Evolutionary conservation across 768 basidiomycete species (phyloP).

Genomic region (Omphalotus guepiniiformis): DNA sequence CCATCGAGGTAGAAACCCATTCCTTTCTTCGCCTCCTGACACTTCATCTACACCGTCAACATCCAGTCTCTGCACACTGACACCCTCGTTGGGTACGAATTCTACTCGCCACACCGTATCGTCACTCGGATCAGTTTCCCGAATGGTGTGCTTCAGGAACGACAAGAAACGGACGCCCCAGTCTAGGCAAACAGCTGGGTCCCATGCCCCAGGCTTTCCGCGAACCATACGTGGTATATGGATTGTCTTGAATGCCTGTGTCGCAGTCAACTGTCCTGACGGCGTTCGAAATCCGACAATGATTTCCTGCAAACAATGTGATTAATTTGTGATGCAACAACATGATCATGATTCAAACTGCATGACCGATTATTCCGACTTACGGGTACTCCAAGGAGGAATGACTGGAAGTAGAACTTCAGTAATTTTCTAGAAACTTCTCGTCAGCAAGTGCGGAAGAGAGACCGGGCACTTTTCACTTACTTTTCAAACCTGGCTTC

Average conservation of each 20-base stretch:
- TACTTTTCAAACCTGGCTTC: slow-evolving; percentile 79
- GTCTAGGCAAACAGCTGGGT: slow-evolving; percentile 66
- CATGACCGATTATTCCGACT: slow-evolving; percentile 21
- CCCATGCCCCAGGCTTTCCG: slow-evolving; percentile 72
- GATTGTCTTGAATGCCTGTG: slow-evolving; percentile 73
- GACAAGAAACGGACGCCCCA: slow-evolving; percentile 67
- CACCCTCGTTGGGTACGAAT: slow-evolving; percentile 57
- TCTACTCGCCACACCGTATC: slow-evolving; percentile 63
- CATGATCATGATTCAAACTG: not conserved
- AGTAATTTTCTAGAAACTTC: slow-evolving; percentile 65
- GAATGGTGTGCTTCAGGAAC: slow-evolving; percentile 41
- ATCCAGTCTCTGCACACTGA: slow-evolving; percentile 47
- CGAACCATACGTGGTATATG: slow-evolving; percentile 76
- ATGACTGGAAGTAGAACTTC: slow-evolving; percentile 90
- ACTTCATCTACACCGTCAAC: slow-evolving; percentile 49
- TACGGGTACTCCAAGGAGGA: slow-evolving; percentile 87
- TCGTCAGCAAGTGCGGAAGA: not conserved
- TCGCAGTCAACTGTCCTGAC: slow-evolving; percentile 59
- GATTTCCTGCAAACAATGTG: slow-evolving; percentile 57
- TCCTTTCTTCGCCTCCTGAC: slow-evolving; percentile 60
- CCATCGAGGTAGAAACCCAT: slow-evolving; percentile 78
- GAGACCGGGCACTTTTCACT: slow-evolving; percentile 12
- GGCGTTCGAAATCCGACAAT: slow-evolving; percentile 85
- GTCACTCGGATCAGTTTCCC: slow-evolving; percentile 19
- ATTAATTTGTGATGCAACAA: not conserved